Conservation (phyloP, 805 yeast genomes). For the Alloascoidea hylecoeti region DNA sequence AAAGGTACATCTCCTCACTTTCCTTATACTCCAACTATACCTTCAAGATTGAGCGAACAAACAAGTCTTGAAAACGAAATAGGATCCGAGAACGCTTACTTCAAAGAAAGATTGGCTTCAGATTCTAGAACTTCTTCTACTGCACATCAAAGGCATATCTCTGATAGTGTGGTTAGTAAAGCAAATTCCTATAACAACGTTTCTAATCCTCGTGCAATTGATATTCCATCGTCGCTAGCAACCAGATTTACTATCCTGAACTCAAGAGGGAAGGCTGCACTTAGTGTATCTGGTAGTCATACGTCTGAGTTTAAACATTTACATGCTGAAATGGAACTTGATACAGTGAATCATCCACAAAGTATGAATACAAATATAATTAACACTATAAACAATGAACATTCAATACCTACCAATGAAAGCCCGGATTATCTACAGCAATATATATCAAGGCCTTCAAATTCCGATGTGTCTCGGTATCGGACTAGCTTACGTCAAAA, state of each 20-base stretch:
- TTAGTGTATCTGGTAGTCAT: constrained; percentile 7
- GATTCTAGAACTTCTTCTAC: constrained; percentile 5
- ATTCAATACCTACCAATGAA: constrained; percentile 3
- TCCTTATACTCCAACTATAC: constrained; percentile 17
- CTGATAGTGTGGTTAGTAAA: constrained; percentile 3
- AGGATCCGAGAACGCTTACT: neutral
- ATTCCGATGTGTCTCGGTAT: constrained; percentile 6
- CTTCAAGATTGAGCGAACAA: constrained; percentile 20
- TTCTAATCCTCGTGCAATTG: constrained; percentile 4
- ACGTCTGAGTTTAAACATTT: constrained; percentile 8
- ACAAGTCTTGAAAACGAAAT: constrained; percentile 9
- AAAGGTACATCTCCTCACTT: constrained; percentile 7
- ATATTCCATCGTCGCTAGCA: constrained; percentile 6
- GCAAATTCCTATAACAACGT: neutral
- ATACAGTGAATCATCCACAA: constrained; percentile 8
- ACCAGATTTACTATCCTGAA: constrained; percentile 1
- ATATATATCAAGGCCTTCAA: constrained; percentile 5
- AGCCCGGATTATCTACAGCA: constrained; percentile 3
- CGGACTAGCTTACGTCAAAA: too few species aligned
- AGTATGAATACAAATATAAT: constrained; percentile 5
- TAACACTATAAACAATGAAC: constrained; percentile 3
- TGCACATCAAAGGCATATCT: constrained; percentile 3
- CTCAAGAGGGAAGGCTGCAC: constrained; percentile 5
- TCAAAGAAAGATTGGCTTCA: constrained; percentile 7
- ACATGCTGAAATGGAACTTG: constrained; percentile 7